Evolutionary conservation across 2,329 filamentous ascomycete species (phyloP), one percentile per base, ranked within the genome.

Genomic region (Furcasterigmium furcatum): DNA sequence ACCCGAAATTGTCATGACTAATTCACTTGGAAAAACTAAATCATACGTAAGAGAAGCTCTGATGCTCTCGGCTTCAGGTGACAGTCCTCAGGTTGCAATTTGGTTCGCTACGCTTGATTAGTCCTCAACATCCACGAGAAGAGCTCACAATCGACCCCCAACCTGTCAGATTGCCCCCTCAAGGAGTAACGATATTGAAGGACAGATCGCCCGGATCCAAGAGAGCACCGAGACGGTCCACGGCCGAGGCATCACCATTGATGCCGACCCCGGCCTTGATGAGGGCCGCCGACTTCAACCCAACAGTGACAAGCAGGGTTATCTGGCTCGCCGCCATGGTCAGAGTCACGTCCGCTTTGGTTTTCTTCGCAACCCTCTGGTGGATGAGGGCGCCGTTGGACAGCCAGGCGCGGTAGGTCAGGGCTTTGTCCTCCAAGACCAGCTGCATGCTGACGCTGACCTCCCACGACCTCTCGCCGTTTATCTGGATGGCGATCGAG

Each of bases 351-450:
- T 45, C 38, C 9, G 22, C 29, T 14, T 22, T 39, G 8, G 16
- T n/a, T 14, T 12, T 19, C 46, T 40, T 42, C 38, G 5, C 13
- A 16, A 38, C 46, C 14, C 38, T 41, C 19, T 21, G 29, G 35
- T 45, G 43, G 5, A 48, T n/a, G 21, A 48, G 27, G 12, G 35
- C 46, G 12, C 36, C 46, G 25, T 48, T 48, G 1, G 46, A 48
- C 4, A 48, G 42, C 46, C 46, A 48, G 14, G 38, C 21, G 5
- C 41, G 42, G n/a, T 48, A 48, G 18, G 42, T 40, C 27, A 42
- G 27, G 22, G 16, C 32, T 8, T n/a, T 14, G 19, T 44, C 41
- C 24, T 8, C 22, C 16, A 48, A n/a, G 14, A 45, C 29, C 6
- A 48, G 18, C 14, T 48, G 22, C 3, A 48, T 48, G 27, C 27